Evolutionary conservation across 106 monocot genomes (phyloP).

Genomic region (Dactylorhiza incarnata): DNA sequence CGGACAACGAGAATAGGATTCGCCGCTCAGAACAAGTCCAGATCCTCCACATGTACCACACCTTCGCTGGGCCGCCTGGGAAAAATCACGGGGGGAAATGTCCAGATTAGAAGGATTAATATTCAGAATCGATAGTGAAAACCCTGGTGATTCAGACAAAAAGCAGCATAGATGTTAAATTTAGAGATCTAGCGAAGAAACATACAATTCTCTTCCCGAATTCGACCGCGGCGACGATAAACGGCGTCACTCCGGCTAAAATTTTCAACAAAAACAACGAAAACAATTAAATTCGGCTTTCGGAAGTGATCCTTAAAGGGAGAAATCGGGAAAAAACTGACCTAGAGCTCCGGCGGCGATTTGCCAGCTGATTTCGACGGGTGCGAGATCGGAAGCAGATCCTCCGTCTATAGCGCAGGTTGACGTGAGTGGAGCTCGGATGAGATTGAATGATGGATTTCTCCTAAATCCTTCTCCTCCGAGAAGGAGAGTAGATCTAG

Average conservation of each 20-base stretch:
- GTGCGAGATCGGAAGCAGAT: conserved; percentile 15
- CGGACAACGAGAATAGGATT: conserved; percentile 53
- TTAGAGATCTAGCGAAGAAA: not conserved
- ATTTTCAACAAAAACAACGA: not conserved
- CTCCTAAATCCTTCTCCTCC: too few relatives aligned
- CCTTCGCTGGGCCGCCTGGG: conserved; percentile 56
- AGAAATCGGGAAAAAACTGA: not conserved
- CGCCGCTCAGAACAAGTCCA: conserved; percentile 44
- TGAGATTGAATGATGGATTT: not conserved
- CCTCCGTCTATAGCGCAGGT: conserved; percentile 32
- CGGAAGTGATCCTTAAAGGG: not conserved
- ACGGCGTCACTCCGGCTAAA: conserved; percentile 74
- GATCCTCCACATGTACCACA: conserved; percentile 72
- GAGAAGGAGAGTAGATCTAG: conserved; percentile 22
- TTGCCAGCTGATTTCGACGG: conserved; percentile 71
- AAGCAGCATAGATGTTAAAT: not conserved
- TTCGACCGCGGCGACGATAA: conserved; percentile 74
- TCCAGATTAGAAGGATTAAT: not conserved
- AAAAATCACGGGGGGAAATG: not conserved
- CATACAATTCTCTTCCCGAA: conserved; percentile 91
- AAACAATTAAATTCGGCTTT: not conserved
- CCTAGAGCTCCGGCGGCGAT: conserved; percentile 67
- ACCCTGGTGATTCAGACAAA: not conserved
- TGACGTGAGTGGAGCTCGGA: not conserved
- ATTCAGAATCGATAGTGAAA: not conserved